Evolutionary conservation across 805 yeast genomes (phyloP).

Genomic region (Wickerhamomyces xylosicus): DNA sequence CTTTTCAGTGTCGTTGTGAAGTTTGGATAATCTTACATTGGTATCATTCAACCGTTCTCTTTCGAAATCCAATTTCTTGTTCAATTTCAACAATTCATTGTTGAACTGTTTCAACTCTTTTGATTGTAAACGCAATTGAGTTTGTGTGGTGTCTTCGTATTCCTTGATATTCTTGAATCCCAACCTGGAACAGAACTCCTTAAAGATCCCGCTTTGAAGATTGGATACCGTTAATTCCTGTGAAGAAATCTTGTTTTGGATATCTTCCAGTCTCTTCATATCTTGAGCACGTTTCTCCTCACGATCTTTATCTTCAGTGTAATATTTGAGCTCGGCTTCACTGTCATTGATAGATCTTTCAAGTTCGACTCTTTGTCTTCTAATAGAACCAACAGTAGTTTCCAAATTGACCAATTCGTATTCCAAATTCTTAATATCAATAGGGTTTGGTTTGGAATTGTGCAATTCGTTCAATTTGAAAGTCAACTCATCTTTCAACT

Average conservation of each 20-base stretch:
- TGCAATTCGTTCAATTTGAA: constrained; percentile 32
- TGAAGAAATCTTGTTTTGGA: constrained; percentile 17
- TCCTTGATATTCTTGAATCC: constrained; percentile 49
- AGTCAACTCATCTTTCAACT: constrained; percentile 39
- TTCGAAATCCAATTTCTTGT: constrained; percentile 58
- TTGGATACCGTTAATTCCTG: constrained; percentile 20
- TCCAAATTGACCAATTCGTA: constrained; percentile 45
- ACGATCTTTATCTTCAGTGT: constrained; percentile 24
- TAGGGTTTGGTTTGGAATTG: constrained; percentile 38
- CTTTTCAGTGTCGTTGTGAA: constrained; percentile 28
- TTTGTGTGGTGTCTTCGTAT: constrained; percentile 63
- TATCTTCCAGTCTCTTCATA: constrained; percentile 14
- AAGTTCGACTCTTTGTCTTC: constrained; percentile 32
- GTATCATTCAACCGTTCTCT: constrained; percentile 47
- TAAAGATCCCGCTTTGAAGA: constrained; percentile 37
- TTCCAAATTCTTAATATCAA: constrained; percentile 43
- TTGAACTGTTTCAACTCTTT: constrained; percentile 52
- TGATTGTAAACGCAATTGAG: constrained; percentile 40
- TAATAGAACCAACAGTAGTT: constrained; percentile 31
- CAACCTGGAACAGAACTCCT: constrained; percentile 42
- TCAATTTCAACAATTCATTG: constrained; percentile 49
- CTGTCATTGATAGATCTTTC: constrained; percentile 36
- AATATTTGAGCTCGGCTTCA: constrained; percentile 41
- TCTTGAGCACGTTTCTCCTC: constrained; percentile 17
- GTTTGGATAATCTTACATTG: constrained; percentile 30